A percentile compares a stretch with the other conserved stretches of the same genome.
phyloP scores from a whole-genome alignment of 148 eudicot genomes.

The Simmondsia chinensis region DNA sequence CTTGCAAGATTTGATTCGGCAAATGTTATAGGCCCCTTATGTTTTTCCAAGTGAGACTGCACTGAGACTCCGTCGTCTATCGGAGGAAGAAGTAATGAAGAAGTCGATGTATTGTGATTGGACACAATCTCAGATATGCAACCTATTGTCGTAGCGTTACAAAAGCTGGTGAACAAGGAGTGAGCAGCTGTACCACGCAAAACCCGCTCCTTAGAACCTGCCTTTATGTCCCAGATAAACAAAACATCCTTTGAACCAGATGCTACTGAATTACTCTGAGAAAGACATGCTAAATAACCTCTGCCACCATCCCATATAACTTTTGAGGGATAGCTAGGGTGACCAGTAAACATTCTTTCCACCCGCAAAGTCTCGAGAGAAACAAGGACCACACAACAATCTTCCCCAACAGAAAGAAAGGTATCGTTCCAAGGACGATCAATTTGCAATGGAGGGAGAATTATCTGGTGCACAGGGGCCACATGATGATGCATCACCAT shows the following conservation, averaged over 20 bases:
- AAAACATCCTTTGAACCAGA: conserved; percentile 59
- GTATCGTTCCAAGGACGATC: conserved; percentile 86
- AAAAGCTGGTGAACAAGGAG: conserved; percentile 86
- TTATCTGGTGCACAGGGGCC: conserved; percentile 79
- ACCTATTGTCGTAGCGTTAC: conserved; percentile 26
- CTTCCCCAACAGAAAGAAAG: conserved; percentile 90
- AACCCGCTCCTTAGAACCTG: conserved; percentile 92
- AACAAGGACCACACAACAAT: conserved; percentile 69
- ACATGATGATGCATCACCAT: conserved; percentile 92
- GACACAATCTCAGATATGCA: conserved; percentile 22
- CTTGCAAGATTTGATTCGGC: conserved; percentile 17
- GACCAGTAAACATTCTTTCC: conserved; percentile 98
- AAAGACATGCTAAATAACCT: conserved; percentile 88
- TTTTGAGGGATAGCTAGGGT: conserved; percentile 57
- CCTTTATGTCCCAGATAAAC: conserved; percentile 90
- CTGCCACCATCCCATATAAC: conserved; percentile 86
- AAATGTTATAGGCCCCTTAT: conserved; percentile 17
- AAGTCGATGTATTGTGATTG: conserved; percentile 62
- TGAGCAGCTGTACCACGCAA: conserved; percentile 88
- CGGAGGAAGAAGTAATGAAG: conserved; percentile 42
- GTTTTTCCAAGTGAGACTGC: conserved; percentile 20
- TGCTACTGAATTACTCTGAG: conserved; percentile 37
- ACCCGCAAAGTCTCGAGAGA: conserved; percentile 79
- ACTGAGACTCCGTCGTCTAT: conserved; percentile 40
- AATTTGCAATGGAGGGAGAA: conserved; percentile 59